phyloP scores from a whole-genome alignment of 331 rosid genomes.

The Telfairia occidentalis region DNA sequence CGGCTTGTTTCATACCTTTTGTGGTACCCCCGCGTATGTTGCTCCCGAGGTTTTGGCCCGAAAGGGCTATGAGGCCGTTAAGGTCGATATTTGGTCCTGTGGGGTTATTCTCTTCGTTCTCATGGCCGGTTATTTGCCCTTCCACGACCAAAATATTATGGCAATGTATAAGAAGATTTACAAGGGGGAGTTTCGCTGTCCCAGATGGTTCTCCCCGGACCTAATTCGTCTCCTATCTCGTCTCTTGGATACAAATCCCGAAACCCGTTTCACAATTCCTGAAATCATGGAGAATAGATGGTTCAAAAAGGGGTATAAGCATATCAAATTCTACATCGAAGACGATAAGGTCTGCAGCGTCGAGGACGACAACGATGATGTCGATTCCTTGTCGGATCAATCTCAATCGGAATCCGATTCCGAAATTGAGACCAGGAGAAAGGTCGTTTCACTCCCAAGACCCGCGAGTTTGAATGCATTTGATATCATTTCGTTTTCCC shows the following conservation, averaged over 20 bases:
- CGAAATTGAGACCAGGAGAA: slow-evolving; percentile 26
- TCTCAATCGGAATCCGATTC: slow-evolving; percentile 31
- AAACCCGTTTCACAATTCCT: slow-evolving; percentile 29
- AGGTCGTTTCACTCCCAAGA: slow-evolving; percentile 25
- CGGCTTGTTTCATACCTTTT: slow-evolving; percentile 40
- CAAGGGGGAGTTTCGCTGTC: slow-evolving; percentile 40
- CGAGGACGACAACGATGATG: slow-evolving; percentile 20
- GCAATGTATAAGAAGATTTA: slow-evolving; percentile 38
- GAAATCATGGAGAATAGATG: slow-evolving; percentile 43
- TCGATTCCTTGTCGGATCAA: slow-evolving; percentile 22
- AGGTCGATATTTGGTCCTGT: slow-evolving; percentile 44
- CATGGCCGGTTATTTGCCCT: slow-evolving; percentile 42
- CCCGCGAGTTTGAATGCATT: slow-evolving; percentile 51
- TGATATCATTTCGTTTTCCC: slow-evolving; percentile 41
- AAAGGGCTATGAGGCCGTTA: slow-evolving; percentile 35
- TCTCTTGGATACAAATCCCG: slow-evolving; percentile 32
- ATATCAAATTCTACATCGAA: slow-evolving; percentile 34
- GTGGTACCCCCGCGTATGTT: slow-evolving; percentile 40
- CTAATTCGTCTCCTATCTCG: slow-evolving; percentile 21
- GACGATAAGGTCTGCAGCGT: slow-evolving; percentile 32
- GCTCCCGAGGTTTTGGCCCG: slow-evolving; percentile 42
- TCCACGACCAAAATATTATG: slow-evolving; percentile 34
- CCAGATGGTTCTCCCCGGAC: slow-evolving; percentile 39
- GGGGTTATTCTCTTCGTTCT: slow-evolving; percentile 37
- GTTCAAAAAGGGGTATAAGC: slow-evolving; percentile 50